Evolutionary conservation across 306 rosid species (phyloP).

Genomic region (Trichosanthes truncata): DNA sequence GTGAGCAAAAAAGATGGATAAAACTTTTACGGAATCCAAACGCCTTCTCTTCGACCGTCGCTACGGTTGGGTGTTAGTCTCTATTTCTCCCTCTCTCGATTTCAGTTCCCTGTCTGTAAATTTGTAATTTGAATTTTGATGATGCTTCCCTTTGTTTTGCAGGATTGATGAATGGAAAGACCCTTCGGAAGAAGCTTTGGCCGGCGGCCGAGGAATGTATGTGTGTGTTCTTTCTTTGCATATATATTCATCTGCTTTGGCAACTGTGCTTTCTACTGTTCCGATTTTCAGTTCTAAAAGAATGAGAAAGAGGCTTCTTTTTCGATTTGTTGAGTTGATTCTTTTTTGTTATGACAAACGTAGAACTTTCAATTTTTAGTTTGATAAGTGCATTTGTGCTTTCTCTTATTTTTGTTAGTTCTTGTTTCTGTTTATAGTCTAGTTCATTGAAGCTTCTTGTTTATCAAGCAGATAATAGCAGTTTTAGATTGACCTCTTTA

Average conservation of each 20-base stretch:
- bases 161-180: conserved; percentile 90
- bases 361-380: not conserved
- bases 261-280: not conserved
- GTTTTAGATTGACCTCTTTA: not conserved
- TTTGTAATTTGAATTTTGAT: not conserved
- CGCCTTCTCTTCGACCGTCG: conserved; percentile 82
- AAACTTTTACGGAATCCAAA: conserved; percentile 6
- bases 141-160: conserved; percentile 8
- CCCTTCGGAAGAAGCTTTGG: conserved; percentile 79
- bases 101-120: not conserved
- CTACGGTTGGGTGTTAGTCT: conserved; percentile 88
- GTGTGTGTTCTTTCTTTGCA: conserved; percentile 8
- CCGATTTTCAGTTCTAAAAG: not conserved
- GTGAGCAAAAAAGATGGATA: not conserved
- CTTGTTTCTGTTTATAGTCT: not conserved
- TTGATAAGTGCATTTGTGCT: not conserved
- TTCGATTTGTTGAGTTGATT: not conserved
- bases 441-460: not conserved
- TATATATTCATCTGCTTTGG: not conserved
- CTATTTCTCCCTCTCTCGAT: conserved; percentile 15
- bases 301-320: not conserved
- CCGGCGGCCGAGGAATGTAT: conserved; percentile 91
- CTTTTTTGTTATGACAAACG: not conserved
- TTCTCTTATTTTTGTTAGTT: not conserved
- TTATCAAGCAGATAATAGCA: not conserved